phyloP scores from a whole-genome alignment of 2,329 filamentous ascomycete species.

The Colletotrichum zoysiae region DNA sequence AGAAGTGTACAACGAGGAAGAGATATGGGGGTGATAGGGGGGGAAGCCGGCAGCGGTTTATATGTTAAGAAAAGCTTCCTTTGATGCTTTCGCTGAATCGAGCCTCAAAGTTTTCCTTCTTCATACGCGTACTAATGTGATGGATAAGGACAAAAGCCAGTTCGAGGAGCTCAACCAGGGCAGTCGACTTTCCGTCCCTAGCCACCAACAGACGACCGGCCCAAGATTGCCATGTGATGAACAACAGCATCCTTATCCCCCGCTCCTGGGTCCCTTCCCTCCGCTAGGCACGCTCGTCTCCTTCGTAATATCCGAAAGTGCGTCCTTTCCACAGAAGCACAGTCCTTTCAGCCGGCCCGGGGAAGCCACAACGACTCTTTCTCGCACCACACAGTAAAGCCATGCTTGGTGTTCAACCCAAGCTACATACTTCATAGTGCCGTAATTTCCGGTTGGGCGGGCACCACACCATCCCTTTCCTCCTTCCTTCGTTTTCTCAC shows the following conservation, averaged over 20 bases:
- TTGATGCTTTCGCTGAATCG: constrained; percentile 9
- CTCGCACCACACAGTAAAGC: constrained; percentile 7
- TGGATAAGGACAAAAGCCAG: not conserved
- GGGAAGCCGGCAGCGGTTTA: not conserved
- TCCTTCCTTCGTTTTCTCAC: constrained; percentile 21
- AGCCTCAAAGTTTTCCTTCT: constrained; percentile 17
- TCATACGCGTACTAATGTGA: not conserved
- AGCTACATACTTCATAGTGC: constrained; percentile 5
- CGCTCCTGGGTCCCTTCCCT: not conserved
- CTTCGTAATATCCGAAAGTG: constrained; percentile 9
- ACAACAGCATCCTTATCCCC: not conserved
- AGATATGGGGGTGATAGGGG: not conserved
- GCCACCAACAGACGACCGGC: constrained; percentile 1
- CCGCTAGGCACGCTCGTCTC: not conserved
- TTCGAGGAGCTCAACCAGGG: not conserved
- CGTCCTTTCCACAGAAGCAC: constrained; percentile 12
- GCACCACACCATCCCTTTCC: constrained; percentile 24
- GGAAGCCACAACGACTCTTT: constrained; percentile 2
- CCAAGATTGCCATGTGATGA: constrained; percentile 1
- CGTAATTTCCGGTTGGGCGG: constrained; percentile 31
- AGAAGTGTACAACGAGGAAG: not conserved
- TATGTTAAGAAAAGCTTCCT: constrained; percentile 8
- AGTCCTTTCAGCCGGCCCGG: constrained; percentile 1
- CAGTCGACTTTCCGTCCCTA: not conserved
- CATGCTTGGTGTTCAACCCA: not conserved